phyloP scores from a whole-genome alignment of 371 early-diverging fungal species.

The Circinella minor region DNA sequence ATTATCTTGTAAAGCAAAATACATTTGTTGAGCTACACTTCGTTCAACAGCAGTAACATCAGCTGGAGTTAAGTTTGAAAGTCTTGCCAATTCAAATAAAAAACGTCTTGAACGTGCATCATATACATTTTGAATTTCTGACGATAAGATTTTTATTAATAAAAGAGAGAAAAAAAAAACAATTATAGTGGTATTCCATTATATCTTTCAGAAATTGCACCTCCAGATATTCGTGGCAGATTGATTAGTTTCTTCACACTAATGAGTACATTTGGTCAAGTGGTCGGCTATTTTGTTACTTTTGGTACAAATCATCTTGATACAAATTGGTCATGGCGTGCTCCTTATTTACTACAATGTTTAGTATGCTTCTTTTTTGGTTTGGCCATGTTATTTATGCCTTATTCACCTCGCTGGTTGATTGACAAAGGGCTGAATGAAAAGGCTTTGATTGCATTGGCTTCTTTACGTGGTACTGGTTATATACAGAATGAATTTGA shows the following conservation, averaged over 20 bases:
- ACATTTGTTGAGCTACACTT: conserved; percentile 51
- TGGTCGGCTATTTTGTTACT: conserved; percentile 50
- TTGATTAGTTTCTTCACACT: conserved; percentile 47
- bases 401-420: conserved; percentile 65
- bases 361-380: conserved; percentile 31
- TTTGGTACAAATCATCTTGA: conserved; percentile 49
- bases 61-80: conserved; percentile 19
- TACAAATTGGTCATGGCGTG: conserved; percentile 48
- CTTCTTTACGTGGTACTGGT: conserved; percentile 39
- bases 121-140: conserved; percentile 20
- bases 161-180: too few species aligned
- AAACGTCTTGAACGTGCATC: conserved; percentile 48
- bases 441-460: conserved; percentile 50
- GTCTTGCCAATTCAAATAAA: conserved; percentile 31
- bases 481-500: conserved; percentile 33
- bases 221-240: conserved; percentile 66
- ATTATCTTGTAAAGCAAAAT: conserved; percentile 42
- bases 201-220: conserved; percentile 71
- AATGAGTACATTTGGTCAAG: conserved; percentile 44
- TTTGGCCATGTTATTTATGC: conserved; percentile 27
- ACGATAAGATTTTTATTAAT: too few species aligned
- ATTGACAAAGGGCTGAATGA: conserved; percentile 52
- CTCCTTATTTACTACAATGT: conserved; percentile 40
- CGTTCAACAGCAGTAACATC: conserved; percentile 46
- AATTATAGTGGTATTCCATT: conserved; percentile 19